Conservation (phyloP, 106 monocot genomes). For the Platanthera guangdongensis region DNA sequence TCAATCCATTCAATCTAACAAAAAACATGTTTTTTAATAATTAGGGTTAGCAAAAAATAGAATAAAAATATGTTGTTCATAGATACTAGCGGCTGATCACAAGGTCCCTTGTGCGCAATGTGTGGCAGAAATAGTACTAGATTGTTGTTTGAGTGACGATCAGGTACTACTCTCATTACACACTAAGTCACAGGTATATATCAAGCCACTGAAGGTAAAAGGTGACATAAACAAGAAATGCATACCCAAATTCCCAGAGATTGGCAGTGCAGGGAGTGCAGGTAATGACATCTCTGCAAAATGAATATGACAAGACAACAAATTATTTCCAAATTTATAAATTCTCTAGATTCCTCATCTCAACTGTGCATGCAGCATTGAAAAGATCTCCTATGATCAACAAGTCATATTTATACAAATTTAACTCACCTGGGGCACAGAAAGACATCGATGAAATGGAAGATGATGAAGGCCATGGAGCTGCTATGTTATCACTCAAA, state of each 20-base stretch:
- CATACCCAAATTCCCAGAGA: constrained; percentile 51
- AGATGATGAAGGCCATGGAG: constrained; percentile 99
- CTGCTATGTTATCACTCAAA: constrained; percentile 92
- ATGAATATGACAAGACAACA: neutral
- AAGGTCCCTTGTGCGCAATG: too few species aligned
- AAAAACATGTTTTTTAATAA: neutral
- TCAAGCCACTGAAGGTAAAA: neutral
- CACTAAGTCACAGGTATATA: neutral
- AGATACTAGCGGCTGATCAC: neutral
- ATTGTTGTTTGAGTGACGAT: too few species aligned
- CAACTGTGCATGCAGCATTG: neutral
- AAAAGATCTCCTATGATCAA: neutral
- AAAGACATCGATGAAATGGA: constrained; percentile 79
- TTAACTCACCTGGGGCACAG: constrained; percentile 76
- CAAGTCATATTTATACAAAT: neutral
- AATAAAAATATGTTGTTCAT: neutral
- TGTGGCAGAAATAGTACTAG: too few species aligned
- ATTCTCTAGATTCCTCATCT: neutral
- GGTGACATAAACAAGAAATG: neutral
- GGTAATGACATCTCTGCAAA: constrained; percentile 94
- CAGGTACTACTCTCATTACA: too few species aligned
- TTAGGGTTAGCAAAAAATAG: neutral
- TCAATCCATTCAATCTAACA: too few species aligned
- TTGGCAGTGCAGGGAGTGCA: constrained; percentile 52
- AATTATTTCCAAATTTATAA: neutral